Conservation (phyloP, 306 rosid species). For the Begonia masoniana region DNA sequence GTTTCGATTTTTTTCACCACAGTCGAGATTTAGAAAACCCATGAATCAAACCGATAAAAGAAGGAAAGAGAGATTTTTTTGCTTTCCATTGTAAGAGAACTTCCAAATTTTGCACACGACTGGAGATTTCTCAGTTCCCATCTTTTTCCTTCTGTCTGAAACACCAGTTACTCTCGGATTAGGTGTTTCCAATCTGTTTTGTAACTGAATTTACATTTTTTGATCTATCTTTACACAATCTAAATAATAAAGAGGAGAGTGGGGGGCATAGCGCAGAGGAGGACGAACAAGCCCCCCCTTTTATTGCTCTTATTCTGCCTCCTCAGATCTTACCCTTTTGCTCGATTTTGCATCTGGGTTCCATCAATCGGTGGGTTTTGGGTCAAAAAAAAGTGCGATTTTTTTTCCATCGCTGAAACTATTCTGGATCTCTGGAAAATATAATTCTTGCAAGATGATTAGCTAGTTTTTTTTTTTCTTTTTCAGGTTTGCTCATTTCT, state of each 20-base stretch:
- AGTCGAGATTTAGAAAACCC: not conserved
- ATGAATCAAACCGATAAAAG: not conserved
- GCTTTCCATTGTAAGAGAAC: not conserved
- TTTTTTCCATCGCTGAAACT: no score
- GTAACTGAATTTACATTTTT: not conserved
- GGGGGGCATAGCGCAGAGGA: not conserved
- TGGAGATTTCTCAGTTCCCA: not conserved
- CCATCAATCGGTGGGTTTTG: conserved; percentile 60
- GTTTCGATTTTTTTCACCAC: not conserved
- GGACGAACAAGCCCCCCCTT: not conserved
- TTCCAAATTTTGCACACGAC: not conserved
- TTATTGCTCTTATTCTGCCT: not conserved
- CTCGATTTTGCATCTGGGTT: conserved; percentile 63
- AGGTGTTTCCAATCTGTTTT: not conserved
- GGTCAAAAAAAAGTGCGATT: not conserved
- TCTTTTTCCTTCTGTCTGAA: not conserved
- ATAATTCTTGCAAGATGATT: no score
- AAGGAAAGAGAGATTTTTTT: not conserved
- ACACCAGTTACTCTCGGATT: not conserved
- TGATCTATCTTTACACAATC: not conserved
- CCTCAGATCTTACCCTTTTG: conserved; percentile 49
- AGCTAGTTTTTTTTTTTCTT: not conserved
- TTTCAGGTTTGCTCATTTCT: conserved; percentile 32
- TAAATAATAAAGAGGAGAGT: not conserved
- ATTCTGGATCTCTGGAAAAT: no score